phyloP scores from a whole-genome alignment of 2,329 filamentous ascomycete species.

The Penicillium sp. region DNA sequence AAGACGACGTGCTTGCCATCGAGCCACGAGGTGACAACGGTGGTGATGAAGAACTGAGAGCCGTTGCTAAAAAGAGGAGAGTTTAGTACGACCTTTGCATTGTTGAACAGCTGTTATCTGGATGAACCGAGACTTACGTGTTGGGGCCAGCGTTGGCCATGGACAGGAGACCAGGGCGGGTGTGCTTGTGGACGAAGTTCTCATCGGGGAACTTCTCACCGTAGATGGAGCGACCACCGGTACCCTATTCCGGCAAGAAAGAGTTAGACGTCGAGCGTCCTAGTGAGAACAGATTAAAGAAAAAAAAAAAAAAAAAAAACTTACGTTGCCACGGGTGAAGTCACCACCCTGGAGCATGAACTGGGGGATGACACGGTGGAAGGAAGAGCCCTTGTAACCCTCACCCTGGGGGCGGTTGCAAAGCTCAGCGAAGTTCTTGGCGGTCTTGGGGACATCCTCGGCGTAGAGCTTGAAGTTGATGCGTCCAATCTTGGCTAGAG shows the following conservation, averaged over 20 bases:
- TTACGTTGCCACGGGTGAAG: slow-evolving; percentile 88
- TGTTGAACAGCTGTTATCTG: neutral
- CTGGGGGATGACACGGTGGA: slow-evolving; percentile 89
- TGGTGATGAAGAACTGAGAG: slow-evolving; percentile 73
- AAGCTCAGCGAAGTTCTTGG: slow-evolving; percentile 79
- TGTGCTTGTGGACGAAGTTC: slow-evolving; percentile 80
- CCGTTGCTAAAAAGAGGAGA: slow-evolving; percentile 53
- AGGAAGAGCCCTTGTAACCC: slow-evolving; percentile 77
- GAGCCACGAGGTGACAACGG: slow-evolving; percentile 64
- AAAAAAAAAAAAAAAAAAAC: slow-evolving; percentile 34
- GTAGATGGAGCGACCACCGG: slow-evolving; percentile 91
- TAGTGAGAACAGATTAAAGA: neutral
- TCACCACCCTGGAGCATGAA: slow-evolving; percentile 98
- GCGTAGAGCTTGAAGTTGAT: slow-evolving; percentile 90
- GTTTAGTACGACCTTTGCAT: slow-evolving; percentile 2
- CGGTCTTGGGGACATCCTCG: slow-evolving; percentile 82
- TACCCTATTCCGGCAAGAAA: slow-evolving; percentile 60
- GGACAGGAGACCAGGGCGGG: slow-evolving; percentile 74
- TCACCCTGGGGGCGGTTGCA: slow-evolving; percentile 78
- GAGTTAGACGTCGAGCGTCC: slow-evolving; percentile 12
- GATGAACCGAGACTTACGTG: slow-evolving; percentile 58
- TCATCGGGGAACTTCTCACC: slow-evolving; percentile 92
- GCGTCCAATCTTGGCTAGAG: slow-evolving; percentile 68
- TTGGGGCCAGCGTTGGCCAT: slow-evolving; percentile 96
- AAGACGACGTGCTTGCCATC: slow-evolving; percentile 71